A percentile compares a stretch with the other conserved stretches of the same genome.
Evolutionary conservation across 495 filamentous ascomycete genomes (phyloP).

Genomic region (Peziza echinospora): DNA sequence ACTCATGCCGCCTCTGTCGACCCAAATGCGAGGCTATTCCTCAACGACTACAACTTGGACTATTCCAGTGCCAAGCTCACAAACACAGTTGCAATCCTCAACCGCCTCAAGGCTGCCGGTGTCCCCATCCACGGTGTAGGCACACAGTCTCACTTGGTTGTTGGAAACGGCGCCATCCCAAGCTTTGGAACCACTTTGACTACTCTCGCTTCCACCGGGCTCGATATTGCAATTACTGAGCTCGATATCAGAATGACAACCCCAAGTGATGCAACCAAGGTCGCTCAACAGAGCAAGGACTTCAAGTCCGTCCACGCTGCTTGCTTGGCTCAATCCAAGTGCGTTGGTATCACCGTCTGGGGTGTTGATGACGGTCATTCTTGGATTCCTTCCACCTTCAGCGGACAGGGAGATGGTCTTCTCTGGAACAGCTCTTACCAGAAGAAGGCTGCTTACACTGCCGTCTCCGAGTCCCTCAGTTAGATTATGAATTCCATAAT

Average conservation of each 20-base stretch:
- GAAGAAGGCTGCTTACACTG: slow-evolving; percentile 42
- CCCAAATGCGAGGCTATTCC: slow-evolving; percentile 34
- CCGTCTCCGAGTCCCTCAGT: slow-evolving; percentile 30
- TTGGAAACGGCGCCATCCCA: slow-evolving; percentile 27
- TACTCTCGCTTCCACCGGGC: slow-evolving; percentile 25
- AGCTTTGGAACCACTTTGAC: slow-evolving; percentile 23
- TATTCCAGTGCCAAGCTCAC: slow-evolving; percentile 29
- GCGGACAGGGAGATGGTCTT: slow-evolving; percentile 27
- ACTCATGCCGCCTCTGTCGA: slow-evolving; percentile 28
- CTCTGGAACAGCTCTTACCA: slow-evolving; percentile 42
- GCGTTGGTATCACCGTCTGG: slow-evolving; percentile 59
- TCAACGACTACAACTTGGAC: slow-evolving; percentile 51
- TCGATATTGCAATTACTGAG: slow-evolving; percentile 43
- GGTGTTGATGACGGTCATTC: slow-evolving; percentile 45
- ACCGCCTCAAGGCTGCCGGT: slow-evolving; percentile 25
- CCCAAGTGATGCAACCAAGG: slow-evolving; percentile 23
- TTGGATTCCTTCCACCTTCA: slow-evolving; percentile 34
- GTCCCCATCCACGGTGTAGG: slow-evolving; percentile 40
- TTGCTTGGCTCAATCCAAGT: slow-evolving; percentile 30
- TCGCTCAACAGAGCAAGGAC: slow-evolving; percentile 37
- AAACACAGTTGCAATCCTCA: slow-evolving; percentile 26
- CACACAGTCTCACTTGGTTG: slow-evolving; percentile 36
- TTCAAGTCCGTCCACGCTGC: slow-evolving; percentile 35
- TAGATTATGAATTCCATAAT: slow-evolving; percentile 2
- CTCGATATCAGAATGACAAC: slow-evolving; percentile 32